Percentiles rank a stretch among this genome's conserved stretches.
Conservation (phyloP, 2,329 filamentous ascomycete species). For the Epichloe typhina region DNA sequence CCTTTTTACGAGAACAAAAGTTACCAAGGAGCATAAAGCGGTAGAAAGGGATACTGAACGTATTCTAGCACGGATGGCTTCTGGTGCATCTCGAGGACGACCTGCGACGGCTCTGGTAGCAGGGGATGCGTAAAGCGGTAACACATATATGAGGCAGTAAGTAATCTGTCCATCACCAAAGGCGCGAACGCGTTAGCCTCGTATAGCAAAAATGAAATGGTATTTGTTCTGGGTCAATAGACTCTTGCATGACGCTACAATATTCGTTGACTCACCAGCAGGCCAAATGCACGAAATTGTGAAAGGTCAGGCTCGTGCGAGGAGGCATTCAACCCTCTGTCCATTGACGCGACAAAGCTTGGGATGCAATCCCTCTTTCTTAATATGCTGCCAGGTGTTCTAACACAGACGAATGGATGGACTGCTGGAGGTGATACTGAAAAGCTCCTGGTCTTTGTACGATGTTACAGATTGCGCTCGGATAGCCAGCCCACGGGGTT, state of each 20-base stretch:
- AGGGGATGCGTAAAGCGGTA: slow-evolving; percentile 76
- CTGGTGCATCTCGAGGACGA: slow-evolving; percentile 75
- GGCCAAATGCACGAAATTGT: slow-evolving; percentile 14
- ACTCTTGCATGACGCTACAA: neutral
- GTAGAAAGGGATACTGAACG: slow-evolving; percentile 68
- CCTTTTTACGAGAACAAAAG: slow-evolving; percentile 46
- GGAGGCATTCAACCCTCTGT: neutral
- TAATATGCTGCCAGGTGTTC: no score
- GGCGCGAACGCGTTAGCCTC: neutral
- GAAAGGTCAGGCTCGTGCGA: slow-evolving; percentile 5
- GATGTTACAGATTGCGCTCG: neutral
- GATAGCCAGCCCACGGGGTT: neutral
- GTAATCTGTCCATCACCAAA: slow-evolving; percentile 33
- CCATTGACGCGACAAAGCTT: neutral
- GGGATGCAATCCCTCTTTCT: neutral
- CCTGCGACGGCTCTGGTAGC: slow-evolving; percentile 66
- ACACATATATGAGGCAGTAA: slow-evolving; percentile 82
- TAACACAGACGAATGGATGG: no score
- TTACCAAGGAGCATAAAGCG: slow-evolving; percentile 50
- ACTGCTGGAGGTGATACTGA: no score
- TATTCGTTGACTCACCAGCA: slow-evolving; percentile 15
- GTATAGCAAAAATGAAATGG: neutral
- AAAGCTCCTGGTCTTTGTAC: no score
- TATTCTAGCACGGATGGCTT: slow-evolving; percentile 78
- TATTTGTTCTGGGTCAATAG: neutral